Evolutionary conservation across 2,329 filamentous ascomycete genomes (phyloP).

Genomic region (Akanthomyces lecanii): DNA sequence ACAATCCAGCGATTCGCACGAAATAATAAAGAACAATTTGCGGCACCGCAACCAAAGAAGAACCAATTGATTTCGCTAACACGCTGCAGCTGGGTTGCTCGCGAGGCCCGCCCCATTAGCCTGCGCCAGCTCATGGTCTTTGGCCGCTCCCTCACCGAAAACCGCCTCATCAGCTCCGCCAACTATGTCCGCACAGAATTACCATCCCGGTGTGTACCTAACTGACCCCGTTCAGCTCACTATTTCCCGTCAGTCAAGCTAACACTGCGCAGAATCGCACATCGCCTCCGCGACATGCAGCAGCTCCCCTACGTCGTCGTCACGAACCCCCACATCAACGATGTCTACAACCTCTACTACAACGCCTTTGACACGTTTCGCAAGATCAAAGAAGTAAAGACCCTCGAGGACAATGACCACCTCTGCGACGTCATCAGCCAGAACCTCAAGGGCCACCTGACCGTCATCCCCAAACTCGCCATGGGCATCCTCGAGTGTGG

Average conservation of each 20-base stretch:
- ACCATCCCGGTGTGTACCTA: conserved; percentile 62
- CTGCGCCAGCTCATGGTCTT: conserved; percentile 96
- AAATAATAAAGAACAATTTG: neutral
- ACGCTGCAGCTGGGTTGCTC: conserved; percentile 75
- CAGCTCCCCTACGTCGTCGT: conserved; percentile 93
- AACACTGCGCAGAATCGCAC: conserved; percentile 63
- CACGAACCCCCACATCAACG: conserved; percentile 87
- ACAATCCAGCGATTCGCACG: neutral
- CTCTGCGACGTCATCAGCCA: conserved; percentile 77
- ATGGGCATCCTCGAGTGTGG: conserved; percentile 93
- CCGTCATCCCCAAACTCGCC: conserved; percentile 88
- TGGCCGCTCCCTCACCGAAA: conserved; percentile 86
- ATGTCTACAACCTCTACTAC: conserved; percentile 96
- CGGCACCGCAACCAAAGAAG: neutral
- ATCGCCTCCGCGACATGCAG: conserved; percentile 95
- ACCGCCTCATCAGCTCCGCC: conserved; percentile 83
- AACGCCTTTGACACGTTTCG: conserved; percentile 91
- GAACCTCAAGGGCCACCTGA: conserved; percentile 81
- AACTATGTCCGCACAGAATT: conserved; percentile 97
- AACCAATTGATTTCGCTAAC: neutral
- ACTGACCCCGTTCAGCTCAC: no score
- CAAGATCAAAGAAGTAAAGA: conserved; percentile 76
- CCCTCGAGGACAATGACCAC: conserved; percentile 81
- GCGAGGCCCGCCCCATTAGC: conserved; percentile 91
- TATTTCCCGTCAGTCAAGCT: neutral